Base-by-base conservation (phyloP, 768 basidiomycete genomes). In the Agrocybe pediades region DNA sequence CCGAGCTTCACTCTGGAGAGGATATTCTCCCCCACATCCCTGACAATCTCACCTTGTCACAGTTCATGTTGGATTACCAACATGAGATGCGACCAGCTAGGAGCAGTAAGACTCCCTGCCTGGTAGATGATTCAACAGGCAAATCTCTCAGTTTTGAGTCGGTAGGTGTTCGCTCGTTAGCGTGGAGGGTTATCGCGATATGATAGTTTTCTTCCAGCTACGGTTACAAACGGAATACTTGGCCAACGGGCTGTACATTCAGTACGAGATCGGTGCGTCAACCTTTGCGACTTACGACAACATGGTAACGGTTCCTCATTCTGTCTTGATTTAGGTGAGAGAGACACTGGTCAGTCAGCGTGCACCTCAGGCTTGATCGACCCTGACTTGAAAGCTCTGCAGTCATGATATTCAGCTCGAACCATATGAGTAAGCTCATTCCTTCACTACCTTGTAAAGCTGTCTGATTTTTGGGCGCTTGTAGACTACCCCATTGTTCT, bases 361-460 rank as follows among this genome's bases (percentile, higher is more conserved):
- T 49, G 44, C 26, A n/a, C 56, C 26, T 24, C 23, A 27, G 25
- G 17, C 8, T 36, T 27, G 16, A 30, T 36, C 42, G 42, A 20
- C 24, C 15, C 36, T 50, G 20, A 52, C n/a, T 19, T 11, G 24
- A 30, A 41, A 23, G 4, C 1, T 15, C 8, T 44, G 21, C 41
- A 84, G 84, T 82, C 41, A 69, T 83, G 58, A 62, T 85, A 19
- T 73, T 74, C 54, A 80, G 82, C 55, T 79, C 77, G 1, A 85
- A 85, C 57, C 75, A 82, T 58, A 70, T 80, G 40, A 79, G 84
- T 83, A 57, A 41, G 61, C 40, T 53, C 41, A 65, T 41, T 29
- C 19, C 21, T 21, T 29, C 36, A 3, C 19, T 27, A 7, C 24
- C 24, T 9, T 20, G n/a, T n/a, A 19, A 39, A 23, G 3, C 11